Conservation (phyloP, 768 basidiomycete species). For the Punctularia strigosozonata region DNA sequence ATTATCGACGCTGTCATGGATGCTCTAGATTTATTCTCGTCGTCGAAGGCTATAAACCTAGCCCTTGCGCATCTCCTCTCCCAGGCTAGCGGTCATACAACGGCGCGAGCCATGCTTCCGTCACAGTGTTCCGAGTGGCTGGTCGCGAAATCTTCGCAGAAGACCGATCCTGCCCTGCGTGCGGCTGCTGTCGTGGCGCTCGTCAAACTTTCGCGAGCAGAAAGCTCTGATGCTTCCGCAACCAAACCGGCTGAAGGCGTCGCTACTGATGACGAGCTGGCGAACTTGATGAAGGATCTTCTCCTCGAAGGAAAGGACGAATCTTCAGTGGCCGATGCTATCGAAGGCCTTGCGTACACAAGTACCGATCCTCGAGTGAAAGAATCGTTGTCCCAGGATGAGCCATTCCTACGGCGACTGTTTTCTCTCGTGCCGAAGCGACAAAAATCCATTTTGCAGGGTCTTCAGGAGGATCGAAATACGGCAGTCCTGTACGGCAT, state of each 20-base stretch:
- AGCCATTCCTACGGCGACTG: conserved; percentile 41
- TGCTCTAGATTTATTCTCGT: conserved; percentile 51
- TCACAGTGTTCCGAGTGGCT: conserved; percentile 58
- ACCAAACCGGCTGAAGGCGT: conserved; percentile 3
- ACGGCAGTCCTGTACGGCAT: conserved; percentile 49
- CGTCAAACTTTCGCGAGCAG: conserved; percentile 57
- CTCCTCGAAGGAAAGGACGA: conserved; percentile 29
- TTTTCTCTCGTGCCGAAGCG: conserved; percentile 13
- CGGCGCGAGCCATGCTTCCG: conserved; percentile 51
- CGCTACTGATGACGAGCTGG: conserved; percentile 29
- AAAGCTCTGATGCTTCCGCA: conserved; percentile 10
- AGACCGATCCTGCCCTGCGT: conserved; percentile 32
- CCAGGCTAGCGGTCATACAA: conserved; percentile 66
- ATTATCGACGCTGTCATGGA: conserved; percentile 57
- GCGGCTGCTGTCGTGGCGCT: conserved; percentile 64
- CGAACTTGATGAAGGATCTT: conserved; percentile 44
- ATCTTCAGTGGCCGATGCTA: conserved; percentile 43
- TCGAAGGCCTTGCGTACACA: conserved; percentile 84
- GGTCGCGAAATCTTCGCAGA: conserved; percentile 38
- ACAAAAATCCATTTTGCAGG: no score
- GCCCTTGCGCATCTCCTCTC: conserved; percentile 65
- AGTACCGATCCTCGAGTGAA: conserved; percentile 53
- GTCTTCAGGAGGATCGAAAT: neutral
- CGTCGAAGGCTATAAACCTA: conserved; percentile 34
- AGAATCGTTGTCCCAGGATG: conserved; percentile 43